Conservation (phyloP, 306 rosid species). For the Acmispon strigosus region DNA sequence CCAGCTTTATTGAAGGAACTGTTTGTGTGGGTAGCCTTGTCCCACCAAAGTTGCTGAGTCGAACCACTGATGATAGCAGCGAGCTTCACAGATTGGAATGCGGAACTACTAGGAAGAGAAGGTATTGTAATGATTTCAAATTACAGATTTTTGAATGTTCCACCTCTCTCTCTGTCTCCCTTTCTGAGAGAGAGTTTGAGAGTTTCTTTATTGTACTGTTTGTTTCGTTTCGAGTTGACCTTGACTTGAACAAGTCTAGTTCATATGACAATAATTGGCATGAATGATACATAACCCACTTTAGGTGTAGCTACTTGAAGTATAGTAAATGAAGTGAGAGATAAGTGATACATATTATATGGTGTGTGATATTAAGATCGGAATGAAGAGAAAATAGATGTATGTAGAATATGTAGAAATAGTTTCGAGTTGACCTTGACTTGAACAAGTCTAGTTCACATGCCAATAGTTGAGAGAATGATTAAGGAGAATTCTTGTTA, state of each 20-base stretch:
- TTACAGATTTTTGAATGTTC: too few relatives aligned
- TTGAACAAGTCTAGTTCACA: slow-evolving; percentile 1
- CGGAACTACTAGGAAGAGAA: slow-evolving; percentile 24
- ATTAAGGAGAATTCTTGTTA: too few relatives aligned
- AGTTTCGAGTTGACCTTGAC: slow-evolving; percentile 27
- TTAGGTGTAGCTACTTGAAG: too few relatives aligned
- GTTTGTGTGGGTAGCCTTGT: slow-evolving; percentile 44
- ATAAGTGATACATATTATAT: too few relatives aligned
- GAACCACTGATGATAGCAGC: not conserved
- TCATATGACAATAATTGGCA: not conserved
- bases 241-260: slow-evolving; percentile 20
- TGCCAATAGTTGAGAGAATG: not conserved
- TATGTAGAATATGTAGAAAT: not conserved
- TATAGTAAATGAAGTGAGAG: too few relatives aligned
- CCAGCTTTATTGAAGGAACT: slow-evolving; percentile 30
- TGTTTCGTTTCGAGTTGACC: slow-evolving; percentile 27
- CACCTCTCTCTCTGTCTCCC: too few relatives aligned
- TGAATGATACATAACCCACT: too few relatives aligned
- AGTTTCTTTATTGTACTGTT: not conserved
- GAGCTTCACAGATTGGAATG: not conserved
- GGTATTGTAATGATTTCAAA: slow-evolving; percentile 37
- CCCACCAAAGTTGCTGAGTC: slow-evolving; percentile 27
- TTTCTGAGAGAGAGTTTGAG: too few relatives aligned
- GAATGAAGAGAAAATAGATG: too few relatives aligned
- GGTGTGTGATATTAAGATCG: too few relatives aligned